These are phyloP conservation scores for Yarrowia hollandica DNA, from an alignment of 805 yeast genomes.

Conservation along the genomic window DNA sequence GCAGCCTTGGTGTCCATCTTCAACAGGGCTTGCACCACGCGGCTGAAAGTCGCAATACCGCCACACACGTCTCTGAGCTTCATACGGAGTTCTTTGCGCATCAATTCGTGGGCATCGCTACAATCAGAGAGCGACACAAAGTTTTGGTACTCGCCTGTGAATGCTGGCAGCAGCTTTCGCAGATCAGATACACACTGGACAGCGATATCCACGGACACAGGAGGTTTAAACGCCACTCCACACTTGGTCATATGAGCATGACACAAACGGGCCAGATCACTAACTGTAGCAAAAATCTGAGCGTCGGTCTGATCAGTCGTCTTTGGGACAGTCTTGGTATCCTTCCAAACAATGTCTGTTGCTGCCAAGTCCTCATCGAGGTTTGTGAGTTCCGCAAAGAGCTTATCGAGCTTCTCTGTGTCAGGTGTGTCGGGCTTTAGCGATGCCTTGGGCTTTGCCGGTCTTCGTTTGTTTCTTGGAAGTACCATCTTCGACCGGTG, in stretches of 20 bases:
- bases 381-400: constrained; percentile 15
- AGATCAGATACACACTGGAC: constrained; percentile 49
- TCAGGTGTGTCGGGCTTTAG: constrained; percentile 19
- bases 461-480: constrained; percentile 20
- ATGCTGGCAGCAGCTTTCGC: constrained; percentile 16
- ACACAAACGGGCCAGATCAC: constrained; percentile 58
- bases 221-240: constrained; percentile 68
- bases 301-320: not conserved
- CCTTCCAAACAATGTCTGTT: constrained; percentile 20
- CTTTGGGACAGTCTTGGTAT: not conserved
- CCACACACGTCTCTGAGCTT: constrained; percentile 19
- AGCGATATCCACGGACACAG: constrained; percentile 53
- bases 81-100: constrained; percentile 16
- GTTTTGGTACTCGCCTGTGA: constrained; percentile 19
- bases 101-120: constrained; percentile 6
- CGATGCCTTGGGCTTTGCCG: constrained; percentile 18
- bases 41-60: constrained; percentile 4
- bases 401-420: constrained; percentile 10
- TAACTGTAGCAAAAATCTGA: constrained; percentile 56
- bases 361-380: constrained; percentile 18
- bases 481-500: constrained; percentile 25
- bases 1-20: constrained; percentile 18
- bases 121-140: constrained; percentile 25
- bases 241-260: constrained; percentile 78
- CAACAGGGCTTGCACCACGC: constrained; percentile 13